phyloP scores from a whole-genome alignment of 371 early-diverging fungal genomes.

The Sanchytrium tribonematis region DNA sequence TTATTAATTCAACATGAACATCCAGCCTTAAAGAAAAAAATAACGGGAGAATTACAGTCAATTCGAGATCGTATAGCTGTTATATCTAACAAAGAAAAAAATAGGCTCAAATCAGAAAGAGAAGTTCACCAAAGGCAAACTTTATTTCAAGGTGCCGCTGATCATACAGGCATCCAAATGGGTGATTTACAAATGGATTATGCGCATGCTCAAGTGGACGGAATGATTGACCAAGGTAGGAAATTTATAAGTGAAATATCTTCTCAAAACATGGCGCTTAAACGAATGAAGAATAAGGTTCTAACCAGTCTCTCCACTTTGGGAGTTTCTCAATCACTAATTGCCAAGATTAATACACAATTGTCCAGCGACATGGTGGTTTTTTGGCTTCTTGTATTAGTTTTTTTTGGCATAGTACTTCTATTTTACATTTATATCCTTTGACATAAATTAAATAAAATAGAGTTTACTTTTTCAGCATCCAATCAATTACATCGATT shows the following conservation, averaged over 20 bases:
- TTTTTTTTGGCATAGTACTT: neutral
- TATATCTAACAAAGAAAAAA: neutral
- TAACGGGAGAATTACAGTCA: neutral
- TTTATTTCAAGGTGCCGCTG: neutral
- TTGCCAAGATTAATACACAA: neutral
- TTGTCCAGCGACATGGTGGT: neutral
- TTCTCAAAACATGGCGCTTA: neutral
- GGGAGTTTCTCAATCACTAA: neutral
- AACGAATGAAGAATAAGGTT: neutral
- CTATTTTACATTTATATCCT: neutral
- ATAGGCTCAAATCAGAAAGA: neutral
- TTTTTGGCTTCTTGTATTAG: neutral
- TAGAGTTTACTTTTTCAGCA: slow-evolving; percentile 8
- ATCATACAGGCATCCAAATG: neutral
- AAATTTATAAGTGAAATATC: neutral
- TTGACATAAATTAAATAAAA: too few species aligned
- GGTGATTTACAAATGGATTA: neutral
- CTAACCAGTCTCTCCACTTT: neutral
- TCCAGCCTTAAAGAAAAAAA: neutral
- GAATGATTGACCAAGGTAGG: neutral
- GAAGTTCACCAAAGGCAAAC: neutral
- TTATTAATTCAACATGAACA: neutral
- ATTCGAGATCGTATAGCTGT: neutral
- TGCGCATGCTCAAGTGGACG: neutral
- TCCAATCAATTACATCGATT: slow-evolving; percentile 36